phyloP scores from a whole-genome alignment of 1,284 basidiomycete genomes.

The Dichomitus squalens region DNA sequence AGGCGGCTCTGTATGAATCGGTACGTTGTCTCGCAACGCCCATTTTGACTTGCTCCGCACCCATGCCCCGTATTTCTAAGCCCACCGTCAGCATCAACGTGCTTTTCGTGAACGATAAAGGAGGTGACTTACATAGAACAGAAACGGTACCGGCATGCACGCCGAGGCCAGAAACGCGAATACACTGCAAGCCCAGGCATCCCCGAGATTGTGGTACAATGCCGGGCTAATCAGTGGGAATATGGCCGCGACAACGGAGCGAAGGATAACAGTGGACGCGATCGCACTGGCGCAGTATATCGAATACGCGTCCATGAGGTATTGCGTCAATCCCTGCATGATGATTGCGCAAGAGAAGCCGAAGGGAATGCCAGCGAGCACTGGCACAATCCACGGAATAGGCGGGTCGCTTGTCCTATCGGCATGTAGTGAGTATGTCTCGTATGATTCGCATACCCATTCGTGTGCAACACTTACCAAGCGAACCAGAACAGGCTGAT shows the following conservation, averaged over 20 bases:
- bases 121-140: constrained; percentile 46
- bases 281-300: constrained; percentile 69
- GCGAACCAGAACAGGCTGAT: constrained; percentile 69
- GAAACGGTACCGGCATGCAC: constrained; percentile 56
- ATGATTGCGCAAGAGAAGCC: constrained; percentile 64
- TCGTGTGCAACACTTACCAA: constrained; percentile 31
- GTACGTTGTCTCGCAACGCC: constrained; percentile 42
- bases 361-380: constrained; percentile 65
- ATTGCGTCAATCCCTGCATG: constrained; percentile 59
- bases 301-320: constrained; percentile 68
- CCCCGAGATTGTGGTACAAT: constrained; percentile 61
- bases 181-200: constrained; percentile 67
- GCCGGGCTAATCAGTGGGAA: constrained; percentile 64
- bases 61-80: constrained; percentile 57
- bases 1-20: neutral
- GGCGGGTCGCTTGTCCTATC: constrained; percentile 56
- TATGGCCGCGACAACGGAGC: constrained; percentile 63
- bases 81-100: neutral
- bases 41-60: constrained; percentile 58
- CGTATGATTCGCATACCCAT: neutral
- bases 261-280: constrained; percentile 69
- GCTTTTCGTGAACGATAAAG: neutral
- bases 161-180: constrained; percentile 58
- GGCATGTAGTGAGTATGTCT: neutral
- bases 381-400: constrained; percentile 64